Conservation (phyloP, 2,329 filamentous ascomycete genomes). For the Albifimbria verrucaria region DNA sequence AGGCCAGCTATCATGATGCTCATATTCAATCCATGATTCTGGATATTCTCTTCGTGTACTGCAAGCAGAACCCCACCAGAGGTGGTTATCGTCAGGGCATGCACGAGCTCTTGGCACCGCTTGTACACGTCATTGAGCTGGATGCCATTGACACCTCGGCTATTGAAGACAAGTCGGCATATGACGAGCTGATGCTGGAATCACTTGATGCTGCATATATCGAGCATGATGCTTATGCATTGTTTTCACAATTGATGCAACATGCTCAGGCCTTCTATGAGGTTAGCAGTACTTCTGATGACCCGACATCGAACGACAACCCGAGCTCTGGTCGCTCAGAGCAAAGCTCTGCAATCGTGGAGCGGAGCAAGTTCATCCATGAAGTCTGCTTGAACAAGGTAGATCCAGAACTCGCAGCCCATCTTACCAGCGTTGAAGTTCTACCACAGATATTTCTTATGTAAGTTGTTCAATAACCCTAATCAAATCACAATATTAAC, state of each 20-base stretch:
- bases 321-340: slow-evolving; percentile 19
- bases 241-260: slow-evolving; percentile 88
- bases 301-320: slow-evolving; percentile 12
- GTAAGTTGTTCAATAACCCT: slow-evolving; percentile 45
- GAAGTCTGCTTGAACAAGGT: slow-evolving; percentile 73
- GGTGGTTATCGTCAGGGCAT: slow-evolving; percentile 97
- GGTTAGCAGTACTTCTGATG: slow-evolving; percentile 33
- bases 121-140: slow-evolving; percentile 78
- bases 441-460: slow-evolving; percentile 97
- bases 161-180: slow-evolving; percentile 26
- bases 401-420: slow-evolving; percentile 78
- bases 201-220: slow-evolving; percentile 71
- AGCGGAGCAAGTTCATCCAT: slow-evolving; percentile 83
- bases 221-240: slow-evolving; percentile 85
- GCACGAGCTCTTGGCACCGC: slow-evolving; percentile 91
- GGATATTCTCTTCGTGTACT: slow-evolving; percentile 90
- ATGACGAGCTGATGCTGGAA: slow-evolving; percentile 56
- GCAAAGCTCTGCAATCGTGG: slow-evolving; percentile 64
- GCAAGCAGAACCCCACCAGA: slow-evolving; percentile 82
- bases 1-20: slow-evolving; percentile 81
- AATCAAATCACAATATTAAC: too few species aligned
- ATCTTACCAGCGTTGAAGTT: slow-evolving; percentile 80
- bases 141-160: slow-evolving; percentile 65
- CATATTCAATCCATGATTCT: slow-evolving; percentile 76
- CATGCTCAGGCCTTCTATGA: slow-evolving; percentile 85